Percentiles rank a stretch among this genome's conserved stretches.
These are phyloP conservation scores for Lentinula sp. DNA, from an alignment of 768 basidiomycete species.

Conservation along the genomic window DNA sequence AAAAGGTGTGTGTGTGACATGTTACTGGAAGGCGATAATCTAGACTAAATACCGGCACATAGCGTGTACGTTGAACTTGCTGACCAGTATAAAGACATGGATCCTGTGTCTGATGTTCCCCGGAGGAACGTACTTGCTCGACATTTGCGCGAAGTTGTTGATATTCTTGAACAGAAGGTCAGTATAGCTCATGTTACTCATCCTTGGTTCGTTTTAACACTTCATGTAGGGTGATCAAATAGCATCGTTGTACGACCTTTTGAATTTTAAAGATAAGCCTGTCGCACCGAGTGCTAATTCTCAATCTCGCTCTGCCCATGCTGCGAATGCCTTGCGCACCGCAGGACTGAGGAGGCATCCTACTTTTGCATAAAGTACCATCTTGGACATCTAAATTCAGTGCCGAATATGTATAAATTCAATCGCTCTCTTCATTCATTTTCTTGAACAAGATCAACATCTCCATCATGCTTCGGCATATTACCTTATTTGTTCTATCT, in stretches of 20 bases:
- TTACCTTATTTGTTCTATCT: not conserved
- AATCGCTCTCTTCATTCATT: not conserved
- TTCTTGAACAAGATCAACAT: not conserved
- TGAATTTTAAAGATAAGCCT: slow-evolving; percentile 71
- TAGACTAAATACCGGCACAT: not conserved
- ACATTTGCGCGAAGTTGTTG: slow-evolving; percentile 88
- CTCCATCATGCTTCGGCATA: not conserved
- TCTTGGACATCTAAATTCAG: not conserved
- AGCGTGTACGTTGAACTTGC: slow-evolving; percentile 90
- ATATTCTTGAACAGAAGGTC: slow-evolving; percentile 89
- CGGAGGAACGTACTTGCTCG: slow-evolving; percentile 84
- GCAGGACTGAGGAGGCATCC: slow-evolving; percentile 1
- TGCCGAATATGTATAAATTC: not conserved
- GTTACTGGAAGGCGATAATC: no score
- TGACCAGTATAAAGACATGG: slow-evolving; percentile 89
- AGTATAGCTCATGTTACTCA: slow-evolving; percentile 8
- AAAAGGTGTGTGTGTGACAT: slow-evolving; percentile 65
- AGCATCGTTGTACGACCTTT: slow-evolving; percentile 79
- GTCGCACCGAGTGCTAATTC: not conserved
- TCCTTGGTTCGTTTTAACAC: not conserved
- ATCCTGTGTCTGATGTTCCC: slow-evolving; percentile 71
- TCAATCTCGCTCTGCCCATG: not conserved
- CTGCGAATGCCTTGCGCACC: not conserved
- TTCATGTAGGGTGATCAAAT: slow-evolving; percentile 81
- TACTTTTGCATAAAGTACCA: not conserved